phyloP scores from a whole-genome alignment of 805 yeast genomes.

The Schwanniomyces pseudopolymorphus region DNA sequence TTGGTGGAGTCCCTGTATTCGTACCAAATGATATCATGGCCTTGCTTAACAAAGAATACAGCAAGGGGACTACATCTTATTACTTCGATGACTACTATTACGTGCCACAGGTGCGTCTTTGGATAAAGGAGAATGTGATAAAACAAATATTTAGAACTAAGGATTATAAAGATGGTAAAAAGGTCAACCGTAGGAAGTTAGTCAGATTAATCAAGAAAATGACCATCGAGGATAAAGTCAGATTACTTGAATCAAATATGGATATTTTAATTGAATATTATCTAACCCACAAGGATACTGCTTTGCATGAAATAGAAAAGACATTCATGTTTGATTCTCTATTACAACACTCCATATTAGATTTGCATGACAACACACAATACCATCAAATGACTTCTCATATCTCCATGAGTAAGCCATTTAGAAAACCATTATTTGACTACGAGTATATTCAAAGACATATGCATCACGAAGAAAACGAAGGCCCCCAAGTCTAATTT shows the following conservation, averaged over 20 bases:
- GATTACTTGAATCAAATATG: constrained; percentile 18
- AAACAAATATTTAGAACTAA: constrained; percentile 13
- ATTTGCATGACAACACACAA: constrained; percentile 17
- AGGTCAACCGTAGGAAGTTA: constrained; percentile 11
- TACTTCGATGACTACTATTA: constrained; percentile 20
- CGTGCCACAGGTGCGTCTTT: constrained; percentile 23
- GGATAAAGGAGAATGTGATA: constrained; percentile 17
- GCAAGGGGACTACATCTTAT: constrained; percentile 20
- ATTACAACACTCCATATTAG: constrained; percentile 14
- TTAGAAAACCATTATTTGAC: constrained; percentile 24
- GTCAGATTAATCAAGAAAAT: constrained; percentile 12
- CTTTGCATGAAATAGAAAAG: constrained; percentile 23
- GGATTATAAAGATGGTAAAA: constrained; percentile 11
- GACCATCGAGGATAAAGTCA: constrained; percentile 20
- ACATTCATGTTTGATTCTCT: constrained; percentile 19
- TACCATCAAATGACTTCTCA: constrained; percentile 25
- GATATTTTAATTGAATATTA: constrained; percentile 25
- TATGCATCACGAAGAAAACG: constrained; percentile 8
- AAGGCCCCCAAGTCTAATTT: not conserved
- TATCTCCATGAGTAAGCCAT: constrained; percentile 24
- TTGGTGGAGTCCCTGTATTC: constrained; percentile 51
- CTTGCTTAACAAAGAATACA: constrained; percentile 26
- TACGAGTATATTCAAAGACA: constrained; percentile 22
- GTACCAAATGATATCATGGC: constrained; percentile 27
- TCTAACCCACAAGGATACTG: constrained; percentile 22